Conservation (phyloP, 2,329 filamentous ascomycete species). For the Alternaria gansuensis region DNA sequence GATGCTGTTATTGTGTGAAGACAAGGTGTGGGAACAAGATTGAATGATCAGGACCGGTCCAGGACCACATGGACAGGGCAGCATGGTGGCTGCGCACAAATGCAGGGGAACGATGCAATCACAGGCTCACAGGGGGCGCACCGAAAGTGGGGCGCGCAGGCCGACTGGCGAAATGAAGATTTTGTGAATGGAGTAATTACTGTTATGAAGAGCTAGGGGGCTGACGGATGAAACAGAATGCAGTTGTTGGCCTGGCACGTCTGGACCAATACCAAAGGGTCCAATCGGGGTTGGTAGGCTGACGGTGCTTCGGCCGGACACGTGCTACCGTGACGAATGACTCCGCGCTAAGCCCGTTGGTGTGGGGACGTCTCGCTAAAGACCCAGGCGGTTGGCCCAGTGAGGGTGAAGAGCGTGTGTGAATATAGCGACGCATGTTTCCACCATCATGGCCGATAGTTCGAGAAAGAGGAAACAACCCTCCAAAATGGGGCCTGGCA, state of each 20-base stretch:
- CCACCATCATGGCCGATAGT: constrained; percentile 28
- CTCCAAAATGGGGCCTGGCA: constrained; percentile 18
- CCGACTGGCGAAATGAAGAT: constrained; percentile 27
- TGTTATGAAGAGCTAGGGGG: constrained; percentile 16
- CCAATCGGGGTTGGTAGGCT: constrained; percentile 11
- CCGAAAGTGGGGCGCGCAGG: constrained; percentile 19
- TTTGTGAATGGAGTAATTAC: constrained; percentile 22
- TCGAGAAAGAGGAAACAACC: constrained; percentile 39
- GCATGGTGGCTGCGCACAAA: constrained; percentile 13
- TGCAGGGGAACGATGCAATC: constrained; percentile 35
- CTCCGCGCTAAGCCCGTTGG: constrained; percentile 18
- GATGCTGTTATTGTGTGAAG: constrained; percentile 15
- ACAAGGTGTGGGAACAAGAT: constrained; percentile 23
- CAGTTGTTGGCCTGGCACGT: constrained; percentile 12
- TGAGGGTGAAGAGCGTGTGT: neutral
- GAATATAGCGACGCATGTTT: neutral
- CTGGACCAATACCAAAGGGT: constrained; percentile 14
- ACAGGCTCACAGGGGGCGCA: constrained; percentile 21
- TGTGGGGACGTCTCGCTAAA: constrained; percentile 20
- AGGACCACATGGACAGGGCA: constrained; percentile 25
- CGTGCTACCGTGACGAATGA: constrained; percentile 24
- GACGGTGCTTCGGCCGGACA: constrained; percentile 11
- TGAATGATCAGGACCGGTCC: constrained; percentile 25
- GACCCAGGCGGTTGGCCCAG: constrained; percentile 20
- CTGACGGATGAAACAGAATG: constrained; percentile 24